Evolutionary conservation across 768 basidiomycete genomes (phyloP), one percentile per base, ranked within the genome.

Genomic region (Boletus subcaerulescens): DNA sequence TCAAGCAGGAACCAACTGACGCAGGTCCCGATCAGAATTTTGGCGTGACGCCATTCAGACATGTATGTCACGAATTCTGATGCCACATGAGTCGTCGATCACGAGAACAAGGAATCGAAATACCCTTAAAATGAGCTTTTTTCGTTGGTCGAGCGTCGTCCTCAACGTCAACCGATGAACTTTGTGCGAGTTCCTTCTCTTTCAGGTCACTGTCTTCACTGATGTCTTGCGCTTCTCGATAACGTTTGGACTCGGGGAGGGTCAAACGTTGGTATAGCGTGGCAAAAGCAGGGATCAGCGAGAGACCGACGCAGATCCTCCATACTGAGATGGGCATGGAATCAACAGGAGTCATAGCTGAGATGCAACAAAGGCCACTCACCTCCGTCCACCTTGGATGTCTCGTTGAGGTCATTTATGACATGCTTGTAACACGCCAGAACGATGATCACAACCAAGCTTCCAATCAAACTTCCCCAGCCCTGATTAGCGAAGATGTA

Each of bases 401-500:
- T 80, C 64, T 87, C 71, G 9, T 77, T 77, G 52, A 80, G 71
- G 39, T 70, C 79, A 40, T 87, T 76, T 79, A 91, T 87, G 10
- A 78, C 78, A 55, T 74, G 68, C 62, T 82, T 84, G 73, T 88
- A 91, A 39, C 77, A 78, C 2, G 78, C 73, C 31, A 91, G 74
- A 18, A 87, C 81, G 59, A 90, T 73, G 63, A 90, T 80, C 6
- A 82, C 83, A 22, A 77, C 76, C 56, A 91, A 65, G 45, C 77
- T 77, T 9, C 86, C 89, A 35, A 82, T 63, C 51, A 91, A 77
- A 40, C 77, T 82, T 29, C 90, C 89, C 87, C 87, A 90, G 12
- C 89, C 89, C 68, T 90, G 85, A 66, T 85, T 86, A 1, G 86
- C 77, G 60, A 89, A 90, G 60, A 89, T 86, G 64, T 87, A 89